Evolutionary conservation across 352 stramenopile genomes (phyloP).

Genomic region (Phytophthora macrochlamydospora): DNA sequence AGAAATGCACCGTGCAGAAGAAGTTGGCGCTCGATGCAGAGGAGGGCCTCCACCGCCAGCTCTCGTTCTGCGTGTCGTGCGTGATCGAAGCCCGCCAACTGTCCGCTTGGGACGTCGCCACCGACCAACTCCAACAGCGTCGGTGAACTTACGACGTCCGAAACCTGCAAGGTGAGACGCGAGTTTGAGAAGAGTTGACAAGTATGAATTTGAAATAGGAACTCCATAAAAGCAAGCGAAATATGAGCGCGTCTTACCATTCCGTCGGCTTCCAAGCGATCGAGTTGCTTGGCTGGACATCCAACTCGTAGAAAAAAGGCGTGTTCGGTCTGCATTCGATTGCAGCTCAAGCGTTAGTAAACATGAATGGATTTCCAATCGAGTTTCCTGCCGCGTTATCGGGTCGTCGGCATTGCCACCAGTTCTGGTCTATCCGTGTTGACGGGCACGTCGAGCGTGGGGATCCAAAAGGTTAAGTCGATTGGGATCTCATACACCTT

Average conservation of each 20-base stretch:
- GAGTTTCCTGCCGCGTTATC: no score
- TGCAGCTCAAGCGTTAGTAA: no score
- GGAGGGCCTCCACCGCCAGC: conserved; percentile 37
- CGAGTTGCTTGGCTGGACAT: not conserved
- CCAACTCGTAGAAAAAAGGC: not conserved
- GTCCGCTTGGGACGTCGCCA: conserved; percentile 51
- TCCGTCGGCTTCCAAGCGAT: no score
- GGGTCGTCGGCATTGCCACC: no score
- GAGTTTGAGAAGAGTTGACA: not conserved
- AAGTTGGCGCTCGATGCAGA: conserved; percentile 43
- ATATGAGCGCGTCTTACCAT: conserved; percentile 1
- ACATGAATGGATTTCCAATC: no score
- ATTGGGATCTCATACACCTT: no score
- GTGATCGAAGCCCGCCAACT: conserved; percentile 45
- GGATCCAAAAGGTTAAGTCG: not conserved
- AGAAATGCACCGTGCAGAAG: conserved; percentile 60
- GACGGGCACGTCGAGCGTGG: no score
- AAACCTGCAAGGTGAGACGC: not conserved
- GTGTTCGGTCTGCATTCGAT: no score
- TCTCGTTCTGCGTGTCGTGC: conserved; percentile 56
- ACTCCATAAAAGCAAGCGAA: not conserved
- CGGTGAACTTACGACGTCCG: conserved; percentile 1
- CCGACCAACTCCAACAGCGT: conserved; percentile 23
- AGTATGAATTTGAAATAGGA: not conserved
- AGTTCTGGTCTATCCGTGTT: no score